Percentiles rank a stretch among this genome's conserved stretches.
These are phyloP conservation scores for Cladosporium sp. DNA, from an alignment of 2,329 filamentous ascomycete genomes.

Conservation along the genomic window DNA sequence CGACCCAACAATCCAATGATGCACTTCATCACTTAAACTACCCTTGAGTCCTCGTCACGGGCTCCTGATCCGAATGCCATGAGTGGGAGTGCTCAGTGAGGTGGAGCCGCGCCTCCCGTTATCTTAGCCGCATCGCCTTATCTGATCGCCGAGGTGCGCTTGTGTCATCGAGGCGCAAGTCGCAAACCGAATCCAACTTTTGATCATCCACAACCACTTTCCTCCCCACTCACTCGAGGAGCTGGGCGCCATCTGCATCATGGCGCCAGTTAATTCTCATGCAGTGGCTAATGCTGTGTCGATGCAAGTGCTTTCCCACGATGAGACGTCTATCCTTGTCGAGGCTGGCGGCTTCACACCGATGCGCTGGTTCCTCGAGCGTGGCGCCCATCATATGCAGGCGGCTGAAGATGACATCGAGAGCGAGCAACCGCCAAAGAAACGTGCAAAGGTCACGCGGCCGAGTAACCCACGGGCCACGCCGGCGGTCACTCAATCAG, in stretches of 20 bases:
- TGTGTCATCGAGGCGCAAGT: background rate
- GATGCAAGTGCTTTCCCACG: constrained; percentile 28
- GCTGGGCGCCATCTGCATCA: constrained; percentile 12
- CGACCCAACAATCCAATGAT: background rate
- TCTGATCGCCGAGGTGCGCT: background rate
- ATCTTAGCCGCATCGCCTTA: background rate
- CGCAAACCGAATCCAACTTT: background rate
- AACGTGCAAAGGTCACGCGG: constrained; percentile 20
- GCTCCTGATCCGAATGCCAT: background rate
- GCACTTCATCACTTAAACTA: background rate
- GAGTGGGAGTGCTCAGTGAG: background rate
- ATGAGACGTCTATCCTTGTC: constrained; percentile 31
- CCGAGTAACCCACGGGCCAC: background rate
- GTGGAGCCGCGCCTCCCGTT: constrained; percentile 2
- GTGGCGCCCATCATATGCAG: constrained; percentile 20
- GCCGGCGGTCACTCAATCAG: background rate
- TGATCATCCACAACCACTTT: background rate
- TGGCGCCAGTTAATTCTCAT: constrained; percentile 26
- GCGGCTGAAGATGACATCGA: constrained; percentile 19
- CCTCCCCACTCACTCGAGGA: background rate
- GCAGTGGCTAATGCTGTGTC: constrained; percentile 30
- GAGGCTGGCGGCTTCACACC: constrained; percentile 36
- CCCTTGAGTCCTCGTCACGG: background rate
- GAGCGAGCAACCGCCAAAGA: constrained; percentile 26
- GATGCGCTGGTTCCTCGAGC: constrained; percentile 34